These are phyloP conservation scores for Candolleomyces efflorescens DNA, from an alignment of 768 basidiomycete genomes.

Conservation along the genomic window DNA sequence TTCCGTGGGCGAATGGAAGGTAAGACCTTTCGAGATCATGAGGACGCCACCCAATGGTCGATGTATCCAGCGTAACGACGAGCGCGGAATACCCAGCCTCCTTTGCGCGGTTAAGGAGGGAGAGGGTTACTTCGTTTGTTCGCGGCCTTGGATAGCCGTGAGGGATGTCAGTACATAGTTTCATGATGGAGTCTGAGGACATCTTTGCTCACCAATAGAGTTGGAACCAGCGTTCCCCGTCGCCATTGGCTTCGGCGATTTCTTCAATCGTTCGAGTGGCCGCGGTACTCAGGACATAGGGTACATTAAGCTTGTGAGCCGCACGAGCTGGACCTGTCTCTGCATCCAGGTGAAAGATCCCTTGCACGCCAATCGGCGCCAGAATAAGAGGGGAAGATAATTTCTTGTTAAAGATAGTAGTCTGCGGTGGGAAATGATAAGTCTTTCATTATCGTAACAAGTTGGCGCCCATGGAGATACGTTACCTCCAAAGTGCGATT, in stretches of 20 bases:
- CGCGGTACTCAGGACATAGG: conserved; percentile 75
- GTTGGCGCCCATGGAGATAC: background rate
- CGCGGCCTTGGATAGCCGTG: conserved; percentile 46
- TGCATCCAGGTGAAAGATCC: conserved; percentile 63
- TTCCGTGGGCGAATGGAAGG: conserved; percentile 62
- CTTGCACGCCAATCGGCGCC: conserved; percentile 78
- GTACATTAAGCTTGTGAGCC: conserved; percentile 55
- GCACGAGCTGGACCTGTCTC: conserved; percentile 71
- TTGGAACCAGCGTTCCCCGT: conserved; percentile 74
- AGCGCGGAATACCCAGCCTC: conserved; percentile 62
- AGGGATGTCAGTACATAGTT: background rate
- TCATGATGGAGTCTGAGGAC: background rate
- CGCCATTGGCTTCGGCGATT: conserved; percentile 69
- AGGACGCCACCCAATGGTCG: conserved; percentile 70
- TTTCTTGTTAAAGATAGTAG: conserved; percentile 65
- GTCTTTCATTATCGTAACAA: background rate
- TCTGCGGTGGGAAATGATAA: conserved; percentile 31
- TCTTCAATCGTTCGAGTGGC: conserved; percentile 69
- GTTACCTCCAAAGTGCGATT: conserved; percentile 56
- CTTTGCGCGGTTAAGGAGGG: conserved; percentile 64
- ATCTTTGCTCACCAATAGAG: conserved; percentile 59
- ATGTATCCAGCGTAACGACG: conserved; percentile 78
- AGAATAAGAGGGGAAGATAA: conserved; percentile 59
- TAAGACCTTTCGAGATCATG: conserved; percentile 64
- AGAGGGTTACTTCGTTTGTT: conserved; percentile 54